These are phyloP conservation scores for Russula dissimulans DNA, from an alignment of 768 basidiomycete species.

Conservation along the genomic window DNA sequence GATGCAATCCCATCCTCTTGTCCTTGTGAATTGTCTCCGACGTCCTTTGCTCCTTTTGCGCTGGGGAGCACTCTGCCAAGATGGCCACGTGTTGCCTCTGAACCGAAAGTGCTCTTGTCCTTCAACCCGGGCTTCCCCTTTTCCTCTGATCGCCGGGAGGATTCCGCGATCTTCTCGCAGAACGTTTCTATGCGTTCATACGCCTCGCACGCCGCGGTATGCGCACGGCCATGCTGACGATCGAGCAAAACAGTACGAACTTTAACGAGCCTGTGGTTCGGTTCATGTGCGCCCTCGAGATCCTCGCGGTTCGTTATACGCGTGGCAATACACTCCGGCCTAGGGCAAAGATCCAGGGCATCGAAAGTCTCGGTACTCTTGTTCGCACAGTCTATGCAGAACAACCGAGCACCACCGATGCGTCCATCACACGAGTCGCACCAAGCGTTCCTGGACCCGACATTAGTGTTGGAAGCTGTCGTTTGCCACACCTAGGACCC, in stretches of 20 bases:
- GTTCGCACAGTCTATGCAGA: constrained; percentile 27
- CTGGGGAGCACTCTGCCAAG: too few relatives aligned
- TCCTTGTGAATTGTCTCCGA: too few relatives aligned
- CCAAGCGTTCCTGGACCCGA: constrained; percentile 3
- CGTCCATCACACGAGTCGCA: constrained; percentile 24
- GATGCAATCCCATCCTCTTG: background rate
- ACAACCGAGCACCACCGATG: constrained; percentile 25
- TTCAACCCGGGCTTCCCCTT: background rate
- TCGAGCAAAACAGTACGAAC: constrained; percentile 18
- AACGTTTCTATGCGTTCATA: background rate
- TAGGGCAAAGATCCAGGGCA: constrained; percentile 26
- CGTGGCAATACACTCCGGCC: constrained; percentile 19
- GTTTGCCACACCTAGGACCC: background rate
- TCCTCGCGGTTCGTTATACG: constrained; percentile 15
- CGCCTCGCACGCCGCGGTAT: background rate
- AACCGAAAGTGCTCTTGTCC: background rate
- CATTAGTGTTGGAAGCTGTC: background rate
- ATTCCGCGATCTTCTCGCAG: background rate
- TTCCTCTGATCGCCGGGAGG: background rate
- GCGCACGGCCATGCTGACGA: background rate
- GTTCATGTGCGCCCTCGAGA: constrained; percentile 23
- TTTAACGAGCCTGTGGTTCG: constrained; percentile 28
- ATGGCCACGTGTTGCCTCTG: background rate
- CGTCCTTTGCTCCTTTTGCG: too few relatives aligned
- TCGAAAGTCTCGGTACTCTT: background rate